Evolutionary conservation across 305 asterid genomes (phyloP).

Genomic region (Fraxinus nigra): DNA sequence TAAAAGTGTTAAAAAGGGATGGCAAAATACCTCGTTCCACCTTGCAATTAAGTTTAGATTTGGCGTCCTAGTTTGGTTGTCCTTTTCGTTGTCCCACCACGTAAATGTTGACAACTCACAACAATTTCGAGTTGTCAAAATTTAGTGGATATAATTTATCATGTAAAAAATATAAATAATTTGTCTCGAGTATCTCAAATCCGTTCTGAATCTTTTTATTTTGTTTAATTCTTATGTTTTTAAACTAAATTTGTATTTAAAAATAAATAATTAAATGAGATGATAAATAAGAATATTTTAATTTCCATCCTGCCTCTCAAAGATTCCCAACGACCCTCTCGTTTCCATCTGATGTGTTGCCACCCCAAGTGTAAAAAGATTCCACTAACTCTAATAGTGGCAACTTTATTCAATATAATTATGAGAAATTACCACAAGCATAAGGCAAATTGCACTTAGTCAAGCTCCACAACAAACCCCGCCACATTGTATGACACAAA

Average conservation of each 20-base stretch:
- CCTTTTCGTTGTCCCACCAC: background rate
- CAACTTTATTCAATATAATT: background rate
- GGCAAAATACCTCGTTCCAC: background rate
- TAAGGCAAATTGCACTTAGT: conserved; percentile 21
- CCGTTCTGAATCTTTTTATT: background rate
- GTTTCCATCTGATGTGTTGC: background rate
- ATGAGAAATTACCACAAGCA: background rate
- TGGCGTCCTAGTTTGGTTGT: background rate
- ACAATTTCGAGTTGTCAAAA: background rate
- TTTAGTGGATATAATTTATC: background rate
- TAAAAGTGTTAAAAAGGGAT: background rate
- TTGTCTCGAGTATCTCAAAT: background rate
- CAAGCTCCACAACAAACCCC: conserved; percentile 36
- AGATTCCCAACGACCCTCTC: background rate
- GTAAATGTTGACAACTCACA: background rate
- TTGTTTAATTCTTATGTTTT: background rate
- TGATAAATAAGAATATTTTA: background rate
- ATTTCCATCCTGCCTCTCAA: background rate
- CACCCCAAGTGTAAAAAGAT: background rate
- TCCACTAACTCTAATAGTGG: background rate
- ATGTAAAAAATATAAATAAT: background rate
- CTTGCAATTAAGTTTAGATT: background rate
- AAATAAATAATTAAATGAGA: background rate
- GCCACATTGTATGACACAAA: conserved; percentile 29
- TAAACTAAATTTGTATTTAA: background rate